Conservation (phyloP, 1,284 basidiomycete genomes). For the Calocybe gambosa region DNA sequence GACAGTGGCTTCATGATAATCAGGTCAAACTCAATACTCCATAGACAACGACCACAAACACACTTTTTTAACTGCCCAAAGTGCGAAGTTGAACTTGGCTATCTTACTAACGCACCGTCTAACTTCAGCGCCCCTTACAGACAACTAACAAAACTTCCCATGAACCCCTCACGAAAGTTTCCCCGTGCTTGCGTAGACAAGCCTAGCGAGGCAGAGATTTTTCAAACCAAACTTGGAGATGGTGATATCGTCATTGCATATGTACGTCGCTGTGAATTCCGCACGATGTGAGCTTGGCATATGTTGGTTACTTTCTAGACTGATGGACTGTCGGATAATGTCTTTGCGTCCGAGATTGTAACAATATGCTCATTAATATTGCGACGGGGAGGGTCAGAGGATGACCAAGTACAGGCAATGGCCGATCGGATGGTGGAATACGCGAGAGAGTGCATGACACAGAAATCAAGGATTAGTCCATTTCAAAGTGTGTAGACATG, state of each 20-base stretch:
- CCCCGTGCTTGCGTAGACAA: constrained; percentile 48
- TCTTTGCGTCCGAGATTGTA: constrained; percentile 67
- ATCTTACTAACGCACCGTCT: constrained; percentile 6
- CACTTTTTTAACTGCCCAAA: constrained; percentile 83
- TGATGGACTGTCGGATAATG: constrained; percentile 85
- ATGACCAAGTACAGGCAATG: constrained; percentile 58
- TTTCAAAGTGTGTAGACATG: constrained; percentile 52
- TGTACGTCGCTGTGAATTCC: constrained; percentile 35
- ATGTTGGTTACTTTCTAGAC: constrained; percentile 41
- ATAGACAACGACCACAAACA: constrained; percentile 63
- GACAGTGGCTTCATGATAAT: constrained; percentile 84
- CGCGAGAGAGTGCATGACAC: constrained; percentile 62
- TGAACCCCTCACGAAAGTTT: constrained; percentile 35
- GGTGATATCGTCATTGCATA: constrained; percentile 71
- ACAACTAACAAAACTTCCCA: constrained; percentile 66
- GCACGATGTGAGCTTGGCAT: not conserved
- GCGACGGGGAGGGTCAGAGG: constrained; percentile 49
- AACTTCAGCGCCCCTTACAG: constrained; percentile 27
- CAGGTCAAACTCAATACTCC: constrained; percentile 58
- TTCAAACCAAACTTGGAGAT: constrained; percentile 60
- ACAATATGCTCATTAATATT: constrained; percentile 62
- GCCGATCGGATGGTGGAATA: constrained; percentile 70
- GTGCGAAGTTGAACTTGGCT: constrained; percentile 32
- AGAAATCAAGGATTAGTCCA: constrained; percentile 55
- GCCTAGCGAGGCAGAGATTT: constrained; percentile 62